phyloP scores from a whole-genome alignment of 345 rosid species.

The Camelina neglecta region DNA sequence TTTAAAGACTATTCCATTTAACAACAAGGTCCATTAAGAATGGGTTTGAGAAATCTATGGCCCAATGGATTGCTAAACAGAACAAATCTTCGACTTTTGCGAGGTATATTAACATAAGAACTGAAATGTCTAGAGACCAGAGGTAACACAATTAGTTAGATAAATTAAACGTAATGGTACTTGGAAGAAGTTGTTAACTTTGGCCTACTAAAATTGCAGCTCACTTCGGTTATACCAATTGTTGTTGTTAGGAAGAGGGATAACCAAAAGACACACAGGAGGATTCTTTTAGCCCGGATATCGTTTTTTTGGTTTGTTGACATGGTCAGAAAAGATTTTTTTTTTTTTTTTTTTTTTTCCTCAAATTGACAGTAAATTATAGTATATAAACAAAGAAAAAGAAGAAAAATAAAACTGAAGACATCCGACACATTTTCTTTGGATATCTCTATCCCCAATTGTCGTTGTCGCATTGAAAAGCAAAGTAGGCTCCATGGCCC shows the following conservation, averaged over 20 bases:
- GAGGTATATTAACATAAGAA: not conserved
- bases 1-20: not conserved
- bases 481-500: conserved; percentile 50
- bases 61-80: not conserved
- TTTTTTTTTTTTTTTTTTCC: too few relatives aligned
- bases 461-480: conserved; percentile 42
- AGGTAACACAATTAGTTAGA: not conserved
- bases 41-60: conserved; percentile 9
- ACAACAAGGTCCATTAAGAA: not conserved
- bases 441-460: conserved; percentile 21
- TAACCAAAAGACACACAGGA: not conserved
- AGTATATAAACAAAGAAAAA: not conserved
- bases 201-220: not conserved
- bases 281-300: not conserved
- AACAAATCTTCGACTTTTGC: not conserved
- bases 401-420: not conserved
- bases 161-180: not conserved
- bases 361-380: not conserved
- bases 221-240: not conserved
- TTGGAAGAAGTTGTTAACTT: not conserved
- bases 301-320: not conserved
- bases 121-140: not conserved
- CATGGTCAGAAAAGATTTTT: not conserved
- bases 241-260: not conserved
- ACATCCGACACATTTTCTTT: conserved; percentile 42